A percentile compares a stretch with the other conserved stretches of the same genome.
Conservation (phyloP, 2,329 filamentous ascomycete species). For the Sclerotinia glacialis region DNA sequence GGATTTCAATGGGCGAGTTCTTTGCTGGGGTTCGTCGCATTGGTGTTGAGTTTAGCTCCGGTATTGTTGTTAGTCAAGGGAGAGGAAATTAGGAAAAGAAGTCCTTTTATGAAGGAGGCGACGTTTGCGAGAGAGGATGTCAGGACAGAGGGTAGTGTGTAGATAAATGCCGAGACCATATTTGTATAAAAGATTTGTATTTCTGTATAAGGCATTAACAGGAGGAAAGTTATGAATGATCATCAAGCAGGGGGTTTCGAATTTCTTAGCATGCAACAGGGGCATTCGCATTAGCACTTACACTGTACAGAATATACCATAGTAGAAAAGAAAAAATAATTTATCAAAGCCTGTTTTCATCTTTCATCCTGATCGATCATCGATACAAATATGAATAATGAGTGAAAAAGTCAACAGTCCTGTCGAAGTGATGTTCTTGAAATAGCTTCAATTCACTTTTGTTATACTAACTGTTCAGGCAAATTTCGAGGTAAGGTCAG, state of each 20-base stretch:
- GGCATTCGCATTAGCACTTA: neutral
- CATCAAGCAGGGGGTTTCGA: neutral
- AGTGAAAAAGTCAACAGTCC: neutral
- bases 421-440: neutral
- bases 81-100: slow-evolving; percentile 41
- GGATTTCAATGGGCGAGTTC: slow-evolving; percentile 18
- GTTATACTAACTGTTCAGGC: neutral
- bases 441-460: neutral
- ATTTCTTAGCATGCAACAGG: neutral
- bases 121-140: neutral
- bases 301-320: neutral
- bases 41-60: slow-evolving; percentile 26
- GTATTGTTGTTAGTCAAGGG: slow-evolving; percentile 45
- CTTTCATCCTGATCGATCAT: neutral
- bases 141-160: neutral
- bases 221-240: neutral
- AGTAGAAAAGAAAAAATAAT: neutral
- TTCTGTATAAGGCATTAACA: neutral
- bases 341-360: neutral
- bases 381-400: neutral
- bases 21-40: slow-evolving; percentile 9
- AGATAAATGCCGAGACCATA: neutral
- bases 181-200: neutral
- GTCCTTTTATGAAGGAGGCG: slow-evolving; percentile 42
- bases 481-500: too few species aligned